phyloP scores from a whole-genome alignment of 1,284 basidiomycete species.

The Ceratobasidium sp. region DNA sequence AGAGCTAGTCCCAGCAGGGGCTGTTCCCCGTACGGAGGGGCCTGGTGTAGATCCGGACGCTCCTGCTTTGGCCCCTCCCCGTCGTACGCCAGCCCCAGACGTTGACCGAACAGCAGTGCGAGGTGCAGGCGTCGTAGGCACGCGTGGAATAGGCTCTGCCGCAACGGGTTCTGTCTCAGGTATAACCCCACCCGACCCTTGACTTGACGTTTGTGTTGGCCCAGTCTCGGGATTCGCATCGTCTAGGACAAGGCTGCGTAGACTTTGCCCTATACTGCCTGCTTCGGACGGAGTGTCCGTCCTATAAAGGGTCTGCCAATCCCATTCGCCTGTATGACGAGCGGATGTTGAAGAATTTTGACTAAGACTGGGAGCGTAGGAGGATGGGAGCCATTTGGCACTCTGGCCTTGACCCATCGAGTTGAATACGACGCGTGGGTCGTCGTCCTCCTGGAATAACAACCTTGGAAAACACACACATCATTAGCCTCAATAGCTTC shows the following conservation, averaged over 20 bases:
- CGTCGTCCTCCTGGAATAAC: constrained; percentile 70
- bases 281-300: constrained; percentile 25
- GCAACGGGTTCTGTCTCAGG: neutral
- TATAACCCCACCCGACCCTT: constrained; percentile 3
- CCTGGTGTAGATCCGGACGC: neutral
- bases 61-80: neutral
- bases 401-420: constrained; percentile 72
- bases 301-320: constrained; percentile 67
- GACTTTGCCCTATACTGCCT: constrained; percentile 33
- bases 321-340: constrained; percentile 63
- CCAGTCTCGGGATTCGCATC: constrained; percentile 15
- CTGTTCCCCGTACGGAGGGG: constrained; percentile 6
- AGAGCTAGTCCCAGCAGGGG: neutral
- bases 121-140: constrained; percentile 18
- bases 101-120: constrained; percentile 17
- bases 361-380: constrained; percentile 55
- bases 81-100: constrained; percentile 20
- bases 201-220: constrained; percentile 19
- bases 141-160: constrained; percentile 11
- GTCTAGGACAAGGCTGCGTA: constrained; percentile 32
- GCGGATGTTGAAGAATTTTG: constrained; percentile 6
- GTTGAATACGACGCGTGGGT: constrained; percentile 69
- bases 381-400: constrained; percentile 61
- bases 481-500: neutral
- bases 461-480: constrained; percentile 53